phyloP scores from a whole-genome alignment of 1,139 yeast species.

The Debaryomyces psychrophilus region DNA sequence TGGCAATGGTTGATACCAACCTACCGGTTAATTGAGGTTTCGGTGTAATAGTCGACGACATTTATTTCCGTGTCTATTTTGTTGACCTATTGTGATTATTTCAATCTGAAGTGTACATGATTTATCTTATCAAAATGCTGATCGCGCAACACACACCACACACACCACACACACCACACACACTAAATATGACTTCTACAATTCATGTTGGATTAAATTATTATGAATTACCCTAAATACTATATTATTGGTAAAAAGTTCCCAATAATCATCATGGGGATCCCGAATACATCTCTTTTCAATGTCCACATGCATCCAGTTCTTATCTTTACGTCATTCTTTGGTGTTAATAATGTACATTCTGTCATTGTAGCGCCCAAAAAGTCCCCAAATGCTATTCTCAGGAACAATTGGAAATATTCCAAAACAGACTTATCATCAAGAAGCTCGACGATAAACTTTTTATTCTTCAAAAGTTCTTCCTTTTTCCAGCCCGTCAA shows the following conservation, averaged over 20 bases:
- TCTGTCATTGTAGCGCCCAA: slow-evolving; percentile 89
- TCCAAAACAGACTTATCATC: slow-evolving; percentile 87
- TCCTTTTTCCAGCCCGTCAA: slow-evolving; percentile 87
- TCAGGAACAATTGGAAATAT: slow-evolving; percentile 82
- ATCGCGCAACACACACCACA: not conserved
- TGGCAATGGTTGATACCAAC: slow-evolving; percentile 34
- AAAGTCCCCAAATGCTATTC: slow-evolving; percentile 89
- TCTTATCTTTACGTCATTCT: slow-evolving; percentile 50
- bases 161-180: not conserved
- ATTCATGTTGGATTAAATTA: not conserved
- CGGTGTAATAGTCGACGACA: not conserved
- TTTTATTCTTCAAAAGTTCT: slow-evolving; percentile 59
- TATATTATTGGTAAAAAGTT: slow-evolving; percentile 74
- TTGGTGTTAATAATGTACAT: slow-evolving; percentile 72
- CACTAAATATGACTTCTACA: not conserved
- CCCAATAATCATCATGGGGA: slow-evolving; percentile 91
- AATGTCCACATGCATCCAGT: slow-evolving; percentile 91
- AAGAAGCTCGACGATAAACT: slow-evolving; percentile 85
- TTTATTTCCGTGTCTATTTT: not conserved
- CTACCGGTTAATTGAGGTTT: slow-evolving; percentile 25
- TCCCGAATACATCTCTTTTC: slow-evolving; percentile 64
- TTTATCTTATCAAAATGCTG: not conserved
- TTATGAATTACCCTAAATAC: slow-evolving; percentile 3
- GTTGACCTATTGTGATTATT: not conserved
- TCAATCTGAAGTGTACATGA: not conserved